phyloP scores from a whole-genome alignment of 768 basidiomycete species.

The Boletus tomentosulus region DNA sequence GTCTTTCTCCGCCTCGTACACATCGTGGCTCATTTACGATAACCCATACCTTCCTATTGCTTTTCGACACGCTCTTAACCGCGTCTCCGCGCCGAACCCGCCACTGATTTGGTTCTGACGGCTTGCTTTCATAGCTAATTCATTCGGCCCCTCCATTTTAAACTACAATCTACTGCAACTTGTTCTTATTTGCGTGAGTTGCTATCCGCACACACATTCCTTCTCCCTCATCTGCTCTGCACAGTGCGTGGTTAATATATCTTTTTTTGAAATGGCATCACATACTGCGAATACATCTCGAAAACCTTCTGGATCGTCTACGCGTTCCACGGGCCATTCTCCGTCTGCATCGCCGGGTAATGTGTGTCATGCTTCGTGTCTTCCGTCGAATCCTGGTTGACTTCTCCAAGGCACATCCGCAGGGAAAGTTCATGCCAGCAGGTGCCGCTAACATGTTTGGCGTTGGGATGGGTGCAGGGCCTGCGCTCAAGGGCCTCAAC shows the following conservation, averaged over 20 bases:
- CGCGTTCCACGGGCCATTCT: conserved; percentile 58
- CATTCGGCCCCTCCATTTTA: conserved; percentile 30
- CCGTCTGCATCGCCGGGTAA: conserved; percentile 57
- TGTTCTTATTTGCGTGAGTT: conserved; percentile 28
- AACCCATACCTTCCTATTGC: conserved; percentile 20
- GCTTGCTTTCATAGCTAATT: conserved; percentile 32
- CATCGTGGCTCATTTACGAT: conserved; percentile 34
- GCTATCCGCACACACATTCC: conserved; percentile 3
- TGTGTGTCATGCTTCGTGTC: conserved; percentile 37
- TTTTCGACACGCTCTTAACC: conserved; percentile 28
- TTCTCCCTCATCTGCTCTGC: conserved; percentile 16
- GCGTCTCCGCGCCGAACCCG: conserved; percentile 29
- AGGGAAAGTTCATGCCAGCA: conserved; percentile 44
- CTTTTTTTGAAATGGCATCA: conserved; percentile 29
- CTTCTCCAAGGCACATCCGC: conserved; percentile 34
- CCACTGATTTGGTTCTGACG: conserved; percentile 19
- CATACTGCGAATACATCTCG: conserved; percentile 46
- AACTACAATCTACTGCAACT: conserved; percentile 30
- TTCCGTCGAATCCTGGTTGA: conserved; percentile 4
- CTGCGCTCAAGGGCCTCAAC: conserved; percentile 48
- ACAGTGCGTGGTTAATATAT: conserved; percentile 30
- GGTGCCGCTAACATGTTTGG: conserved; percentile 48
- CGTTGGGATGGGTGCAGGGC: conserved; percentile 45
- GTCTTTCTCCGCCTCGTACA: conserved; percentile 21
- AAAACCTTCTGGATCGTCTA: conserved; percentile 69